Base-by-base conservation (phyloP, 2,329 filamentous ascomycete genomes). In the Fusarium sp. region DNA sequence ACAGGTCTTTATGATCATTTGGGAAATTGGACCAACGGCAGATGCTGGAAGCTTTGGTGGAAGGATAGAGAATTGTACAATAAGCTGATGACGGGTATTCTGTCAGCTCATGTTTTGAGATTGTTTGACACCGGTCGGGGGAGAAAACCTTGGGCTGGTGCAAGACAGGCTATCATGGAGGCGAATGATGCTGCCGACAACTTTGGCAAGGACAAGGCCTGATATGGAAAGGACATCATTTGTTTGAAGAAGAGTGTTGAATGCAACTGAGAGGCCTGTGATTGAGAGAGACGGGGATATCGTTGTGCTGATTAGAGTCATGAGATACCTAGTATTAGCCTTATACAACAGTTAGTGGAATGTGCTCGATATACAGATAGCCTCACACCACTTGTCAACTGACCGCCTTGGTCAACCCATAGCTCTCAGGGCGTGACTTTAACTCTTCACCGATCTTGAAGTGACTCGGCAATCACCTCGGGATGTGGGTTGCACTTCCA, bases 21-120 rank as follows among this genome's bases (percentile, higher is more conserved):
- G 6, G 56, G 56, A 1, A 52, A 49, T 9, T 59, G 56, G 56
- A 59, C 43, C 8, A 59, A 5, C 9, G 23, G 19, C 0, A 23
- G 11, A 6, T 59, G 42, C 16, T 59, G 56, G 56, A 59, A 52
- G 33, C 19, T 59, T 9, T 59, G 56, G 56, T 52, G 43, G 56
- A 28, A 59, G 5, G 56, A 59, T 19, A 19, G 43, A 16, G 21
- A 59, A n/a, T 5, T 59, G 4, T 59, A 59, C 11, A 59, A 38
- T 18, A 38, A 30, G 10, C 11, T 49, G 2, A 52, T 52, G 56
- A 38, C 56, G 2, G 56, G 56, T 1, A 30, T 59, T 9, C 8
- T 59, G 8, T 59, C 56, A 28, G 56, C 56, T 23, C 56, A 59
- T 52, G 40, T 59, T n/a, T 35, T 59, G 30, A 59, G 56, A 32